Evolutionary conservation across 495 filamentous ascomycete genomes (phyloP).

Genomic region (Cudoniella acicularis): DNA sequence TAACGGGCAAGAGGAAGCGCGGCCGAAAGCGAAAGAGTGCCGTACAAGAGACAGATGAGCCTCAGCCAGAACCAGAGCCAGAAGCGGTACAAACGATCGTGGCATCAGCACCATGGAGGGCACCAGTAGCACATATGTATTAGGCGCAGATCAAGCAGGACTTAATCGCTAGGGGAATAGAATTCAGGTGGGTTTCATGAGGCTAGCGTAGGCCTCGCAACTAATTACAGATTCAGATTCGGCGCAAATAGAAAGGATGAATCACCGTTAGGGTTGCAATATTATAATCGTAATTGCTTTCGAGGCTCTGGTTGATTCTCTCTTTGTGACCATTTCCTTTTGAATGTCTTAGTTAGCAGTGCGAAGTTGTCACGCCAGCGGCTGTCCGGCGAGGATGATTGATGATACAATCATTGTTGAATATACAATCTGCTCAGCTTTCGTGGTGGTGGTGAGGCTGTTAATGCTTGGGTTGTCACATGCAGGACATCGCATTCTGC

Average conservation of each 20-base stretch:
- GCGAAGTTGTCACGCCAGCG: too few species aligned
- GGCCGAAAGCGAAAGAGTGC: constrained; percentile 25
- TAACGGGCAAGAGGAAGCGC: constrained; percentile 11
- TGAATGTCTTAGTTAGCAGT: too few species aligned
- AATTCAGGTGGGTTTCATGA: background rate
- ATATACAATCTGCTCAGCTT: too few species aligned
- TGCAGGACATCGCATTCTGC: too few species aligned
- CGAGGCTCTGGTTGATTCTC: too few species aligned
- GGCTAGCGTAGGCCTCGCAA: background rate
- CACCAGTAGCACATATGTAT: constrained; percentile 14
- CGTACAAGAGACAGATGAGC: constrained; percentile 14
- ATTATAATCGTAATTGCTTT: too few species aligned
- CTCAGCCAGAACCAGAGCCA: constrained; percentile 14
- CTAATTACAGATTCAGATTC: background rate
- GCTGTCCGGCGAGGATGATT: too few species aligned
- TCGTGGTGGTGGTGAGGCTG: too few species aligned
- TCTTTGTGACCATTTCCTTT: too few species aligned
- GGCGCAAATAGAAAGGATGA: background rate
- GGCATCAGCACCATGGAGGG: constrained; percentile 8
- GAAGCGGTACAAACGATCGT: constrained; percentile 9
- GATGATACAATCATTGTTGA: too few species aligned
- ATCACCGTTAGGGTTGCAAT: background rate
- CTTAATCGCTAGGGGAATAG: background rate
- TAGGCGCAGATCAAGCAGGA: constrained; percentile 3
- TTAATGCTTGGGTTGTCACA: too few species aligned